Conservation (phyloP, 345 rosid genomes). For the Populus simonii region DNA sequence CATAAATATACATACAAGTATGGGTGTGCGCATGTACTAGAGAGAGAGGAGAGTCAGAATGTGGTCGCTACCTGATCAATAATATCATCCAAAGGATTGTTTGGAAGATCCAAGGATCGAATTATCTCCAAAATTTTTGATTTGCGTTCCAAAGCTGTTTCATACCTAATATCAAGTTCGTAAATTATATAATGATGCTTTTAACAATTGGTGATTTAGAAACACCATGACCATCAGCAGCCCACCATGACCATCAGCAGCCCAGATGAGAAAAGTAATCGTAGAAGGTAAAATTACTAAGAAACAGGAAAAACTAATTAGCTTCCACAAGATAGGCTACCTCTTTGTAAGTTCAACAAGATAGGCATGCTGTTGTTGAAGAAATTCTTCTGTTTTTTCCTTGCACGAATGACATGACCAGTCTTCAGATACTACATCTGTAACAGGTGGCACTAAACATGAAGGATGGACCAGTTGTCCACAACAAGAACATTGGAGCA, state of each 20-base stretch:
- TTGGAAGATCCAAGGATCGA: constrained; percentile 87
- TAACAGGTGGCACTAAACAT: constrained; percentile 83
- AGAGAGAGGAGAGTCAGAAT: background rate
- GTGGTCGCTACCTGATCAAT: constrained; percentile 71
- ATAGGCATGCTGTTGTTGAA: constrained; percentile 67
- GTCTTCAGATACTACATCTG: constrained; percentile 60
- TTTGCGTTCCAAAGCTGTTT: constrained; percentile 80
- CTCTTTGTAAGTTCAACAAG: constrained; percentile 66
- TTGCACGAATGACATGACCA: constrained; percentile 97
- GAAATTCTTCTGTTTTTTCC: constrained; percentile 91
- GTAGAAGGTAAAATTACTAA: background rate
- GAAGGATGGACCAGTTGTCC: constrained; percentile 81
- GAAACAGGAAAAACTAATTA: constrained; percentile 6
- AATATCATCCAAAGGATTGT: constrained; percentile 96
- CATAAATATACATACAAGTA: no score
- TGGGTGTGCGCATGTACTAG: background rate
- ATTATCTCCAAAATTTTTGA: constrained; percentile 80
- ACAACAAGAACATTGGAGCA: constrained; percentile 93
- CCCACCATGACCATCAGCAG: constrained; percentile 1
- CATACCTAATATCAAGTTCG: constrained; percentile 56
- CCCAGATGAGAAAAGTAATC: constrained; percentile 1
- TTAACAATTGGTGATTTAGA: constrained; percentile 7
- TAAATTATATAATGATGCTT: constrained; percentile 7
- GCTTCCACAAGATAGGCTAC: constrained; percentile 26
- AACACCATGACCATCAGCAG: background rate